These are phyloP conservation scores for Trametes punicea DNA, from an alignment of 768 basidiomycete genomes.

Conservation along the genomic window DNA sequence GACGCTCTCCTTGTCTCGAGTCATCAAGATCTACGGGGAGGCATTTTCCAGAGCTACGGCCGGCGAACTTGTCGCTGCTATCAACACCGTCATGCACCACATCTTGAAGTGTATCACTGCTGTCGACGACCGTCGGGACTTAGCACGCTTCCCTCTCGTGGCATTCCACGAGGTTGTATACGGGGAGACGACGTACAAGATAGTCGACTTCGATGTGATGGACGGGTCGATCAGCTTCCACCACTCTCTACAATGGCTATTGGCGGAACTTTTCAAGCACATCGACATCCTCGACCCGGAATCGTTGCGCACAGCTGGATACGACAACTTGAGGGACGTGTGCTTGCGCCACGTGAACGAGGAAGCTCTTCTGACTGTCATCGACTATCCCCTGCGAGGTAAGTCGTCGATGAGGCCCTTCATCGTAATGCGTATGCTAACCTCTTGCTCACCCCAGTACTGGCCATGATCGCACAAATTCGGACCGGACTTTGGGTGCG, in stretches of 20 bases:
- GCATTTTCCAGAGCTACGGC: constrained; percentile 62
- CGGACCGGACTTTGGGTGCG: constrained; percentile 96
- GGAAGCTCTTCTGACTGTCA: constrained; percentile 64
- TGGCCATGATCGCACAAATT: constrained; percentile 92
- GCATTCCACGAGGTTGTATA: constrained; percentile 66
- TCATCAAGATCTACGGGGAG: constrained; percentile 87
- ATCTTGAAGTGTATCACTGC: constrained; percentile 71
- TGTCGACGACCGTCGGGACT: constrained; percentile 65
- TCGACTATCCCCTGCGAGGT: constrained; percentile 92
- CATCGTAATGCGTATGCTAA: not conserved
- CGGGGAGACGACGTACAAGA: constrained; percentile 52
- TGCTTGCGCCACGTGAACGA: constrained; percentile 61
- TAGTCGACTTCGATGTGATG: constrained; percentile 75
- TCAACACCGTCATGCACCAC: constrained; percentile 64
- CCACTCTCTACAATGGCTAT: constrained; percentile 87
- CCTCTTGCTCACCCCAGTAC: constrained; percentile 49
- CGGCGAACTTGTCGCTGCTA: constrained; percentile 61
- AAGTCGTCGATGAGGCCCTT: constrained; percentile 26
- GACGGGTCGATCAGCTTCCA: constrained; percentile 90
- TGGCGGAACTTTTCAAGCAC: constrained; percentile 86
- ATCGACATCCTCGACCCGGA: constrained; percentile 62
- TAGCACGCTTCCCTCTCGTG: constrained; percentile 58
- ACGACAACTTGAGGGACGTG: constrained; percentile 55
- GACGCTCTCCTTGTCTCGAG: constrained; percentile 82
- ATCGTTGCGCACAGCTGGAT: constrained; percentile 47